These are phyloP conservation scores for Colletotrichum destructivum DNA, from an alignment of 2,329 filamentous ascomycete genomes.

Conservation along the genomic window DNA sequence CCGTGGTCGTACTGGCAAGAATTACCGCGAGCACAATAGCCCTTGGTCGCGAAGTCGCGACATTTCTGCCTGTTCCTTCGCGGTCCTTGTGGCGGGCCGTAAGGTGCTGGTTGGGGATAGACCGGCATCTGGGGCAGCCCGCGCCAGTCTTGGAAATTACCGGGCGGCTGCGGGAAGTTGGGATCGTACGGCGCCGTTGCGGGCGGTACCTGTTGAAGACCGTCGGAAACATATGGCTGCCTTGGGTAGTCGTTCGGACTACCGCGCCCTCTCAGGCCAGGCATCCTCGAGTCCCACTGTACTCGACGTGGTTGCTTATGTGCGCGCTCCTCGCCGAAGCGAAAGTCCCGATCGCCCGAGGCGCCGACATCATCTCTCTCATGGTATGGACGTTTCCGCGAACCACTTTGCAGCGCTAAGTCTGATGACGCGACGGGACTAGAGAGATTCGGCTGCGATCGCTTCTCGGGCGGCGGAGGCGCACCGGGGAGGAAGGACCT, in stretches of 20 bases:
- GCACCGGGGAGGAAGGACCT: conserved; percentile 74
- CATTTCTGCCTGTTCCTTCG: conserved; percentile 67
- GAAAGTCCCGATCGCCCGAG: conserved; percentile 46
- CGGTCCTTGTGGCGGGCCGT: conserved; percentile 18
- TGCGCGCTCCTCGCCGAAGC: conserved; percentile 56
- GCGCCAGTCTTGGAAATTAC: conserved; percentile 27
- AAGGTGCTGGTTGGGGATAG: conserved; percentile 5
- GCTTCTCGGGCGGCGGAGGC: conserved; percentile 55
- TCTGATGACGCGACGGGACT: conserved; percentile 37
- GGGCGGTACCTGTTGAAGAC: conserved; percentile 42
- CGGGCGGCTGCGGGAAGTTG: conserved; percentile 51
- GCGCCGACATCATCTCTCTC: conserved; percentile 45
- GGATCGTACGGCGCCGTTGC: conserved; percentile 68
- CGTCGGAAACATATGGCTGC: not conserved
- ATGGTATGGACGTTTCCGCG: conserved; percentile 56
- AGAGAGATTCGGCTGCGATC: conserved; percentile 36
- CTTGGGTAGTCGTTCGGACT: not conserved
- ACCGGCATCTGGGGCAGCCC: conserved; percentile 10
- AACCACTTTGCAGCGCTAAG: conserved; percentile 43
- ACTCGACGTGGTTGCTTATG: conserved; percentile 75
- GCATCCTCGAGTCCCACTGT: conserved; percentile 51
- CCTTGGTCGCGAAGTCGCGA: conserved; percentile 80
- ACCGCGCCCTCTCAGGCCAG: conserved; percentile 32
- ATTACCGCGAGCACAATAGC: conserved; percentile 78
- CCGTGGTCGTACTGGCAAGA: conserved; percentile 80